phyloP scores from a whole-genome alignment of 176 grass and related monocot genomes.

The Oryza officinalis region DNA sequence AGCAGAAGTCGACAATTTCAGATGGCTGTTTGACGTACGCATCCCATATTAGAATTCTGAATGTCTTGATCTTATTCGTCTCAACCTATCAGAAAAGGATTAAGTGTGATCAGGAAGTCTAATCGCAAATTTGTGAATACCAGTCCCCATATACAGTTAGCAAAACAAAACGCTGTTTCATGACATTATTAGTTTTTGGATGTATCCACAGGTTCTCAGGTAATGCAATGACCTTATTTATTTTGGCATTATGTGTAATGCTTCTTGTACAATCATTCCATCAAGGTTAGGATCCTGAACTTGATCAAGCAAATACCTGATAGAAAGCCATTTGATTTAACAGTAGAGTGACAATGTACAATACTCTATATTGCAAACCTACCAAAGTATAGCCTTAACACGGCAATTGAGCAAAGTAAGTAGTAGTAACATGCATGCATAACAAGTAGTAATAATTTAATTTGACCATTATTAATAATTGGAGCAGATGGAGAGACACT shows the following conservation, averaged over 20 bases:
- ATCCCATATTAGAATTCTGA: neutral
- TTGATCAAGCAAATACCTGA: neutral
- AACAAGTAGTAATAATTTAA: constrained; percentile 1
- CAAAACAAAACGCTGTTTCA: neutral
- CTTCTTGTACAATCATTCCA: neutral
- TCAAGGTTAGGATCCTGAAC: neutral
- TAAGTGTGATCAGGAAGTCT: neutral
- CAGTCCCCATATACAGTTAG: neutral
- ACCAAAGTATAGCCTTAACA: neutral
- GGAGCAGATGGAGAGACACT: neutral
- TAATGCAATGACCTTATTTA: neutral
- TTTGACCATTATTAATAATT: neutral
- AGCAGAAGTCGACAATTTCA: neutral
- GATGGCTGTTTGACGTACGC: neutral
- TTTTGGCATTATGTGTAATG: neutral
- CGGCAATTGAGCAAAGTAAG: neutral
- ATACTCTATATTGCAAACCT: constrained; percentile 28
- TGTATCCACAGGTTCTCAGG: neutral
- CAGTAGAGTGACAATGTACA: neutral
- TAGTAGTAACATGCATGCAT: neutral
- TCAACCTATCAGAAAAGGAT: neutral
- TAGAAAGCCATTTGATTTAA: constrained; percentile 18
- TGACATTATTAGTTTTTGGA: neutral
- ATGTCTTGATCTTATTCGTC: neutral
- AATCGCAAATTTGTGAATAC: neutral